Percentiles rank a stretch among this genome's conserved stretches.
These are phyloP conservation scores for Aspergillus niger DNA, from an alignment of 2,329 filamentous ascomycete species.

Conservation along the genomic window DNA sequence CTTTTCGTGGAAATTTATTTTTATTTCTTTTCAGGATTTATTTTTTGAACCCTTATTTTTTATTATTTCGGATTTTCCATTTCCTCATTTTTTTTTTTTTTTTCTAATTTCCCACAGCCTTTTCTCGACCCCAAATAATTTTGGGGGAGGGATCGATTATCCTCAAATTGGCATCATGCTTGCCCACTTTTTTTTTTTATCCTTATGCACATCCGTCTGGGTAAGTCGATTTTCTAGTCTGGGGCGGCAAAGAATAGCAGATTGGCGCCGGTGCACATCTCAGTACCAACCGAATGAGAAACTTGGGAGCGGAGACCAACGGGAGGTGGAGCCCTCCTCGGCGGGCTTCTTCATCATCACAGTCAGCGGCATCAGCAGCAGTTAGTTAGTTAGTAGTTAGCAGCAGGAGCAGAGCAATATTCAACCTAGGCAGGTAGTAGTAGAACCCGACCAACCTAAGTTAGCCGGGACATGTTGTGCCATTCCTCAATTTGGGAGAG, in stretches of 20 bases:
- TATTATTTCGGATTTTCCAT: neutral
- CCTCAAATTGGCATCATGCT: slow-evolving; percentile 1
- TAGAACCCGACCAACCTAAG: no score
- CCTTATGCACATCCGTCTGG: slow-evolving; percentile 7
- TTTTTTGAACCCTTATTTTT: neutral
- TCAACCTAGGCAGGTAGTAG: slow-evolving; percentile 1
- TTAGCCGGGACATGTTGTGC: slow-evolving; percentile 13
- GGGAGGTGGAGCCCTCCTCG: slow-evolving; percentile 16
- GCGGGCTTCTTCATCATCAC: slow-evolving; percentile 8
- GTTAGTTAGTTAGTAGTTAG: no score
- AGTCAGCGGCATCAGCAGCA: slow-evolving; percentile 8
- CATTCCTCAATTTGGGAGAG: slow-evolving; percentile 20
- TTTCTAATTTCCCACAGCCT: neutral
- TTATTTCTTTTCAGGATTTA: neutral
- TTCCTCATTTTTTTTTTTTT: neutral
- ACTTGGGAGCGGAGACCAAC: slow-evolving; percentile 16
- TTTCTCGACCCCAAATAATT: neutral
- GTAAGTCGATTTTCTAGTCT: slow-evolving; percentile 9
- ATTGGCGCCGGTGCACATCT: slow-evolving; percentile 21
- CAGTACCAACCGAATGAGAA: slow-evolving; percentile 17
- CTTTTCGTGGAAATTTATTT: neutral
- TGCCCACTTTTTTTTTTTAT: neutral
- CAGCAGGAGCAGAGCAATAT: slow-evolving; percentile 4
- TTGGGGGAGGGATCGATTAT: neutral
- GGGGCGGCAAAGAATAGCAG: slow-evolving; percentile 14